phyloP scores from a whole-genome alignment of 129 eudicot species.

The Deinandra increscens region DNA sequence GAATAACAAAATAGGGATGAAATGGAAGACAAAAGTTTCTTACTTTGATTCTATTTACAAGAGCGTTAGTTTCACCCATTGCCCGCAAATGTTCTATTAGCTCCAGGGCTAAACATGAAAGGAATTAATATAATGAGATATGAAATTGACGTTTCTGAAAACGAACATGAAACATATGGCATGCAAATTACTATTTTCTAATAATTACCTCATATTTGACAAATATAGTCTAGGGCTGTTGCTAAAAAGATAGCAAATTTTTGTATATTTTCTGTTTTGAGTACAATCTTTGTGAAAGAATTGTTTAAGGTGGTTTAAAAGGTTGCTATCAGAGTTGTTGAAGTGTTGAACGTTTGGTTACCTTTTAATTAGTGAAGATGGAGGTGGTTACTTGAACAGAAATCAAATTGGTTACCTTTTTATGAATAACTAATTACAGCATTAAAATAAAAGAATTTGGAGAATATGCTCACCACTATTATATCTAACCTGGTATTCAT shows the following conservation, averaged over 20 bases:
- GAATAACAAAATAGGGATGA: neutral
- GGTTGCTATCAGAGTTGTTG: too few species aligned
- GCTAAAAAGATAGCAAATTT: neutral
- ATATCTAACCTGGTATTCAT: slow-evolving; percentile 90
- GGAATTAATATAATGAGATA: neutral
- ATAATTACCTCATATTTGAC: neutral
- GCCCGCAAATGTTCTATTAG: slow-evolving; percentile 90
- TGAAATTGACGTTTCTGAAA: neutral
- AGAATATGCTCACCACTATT: slow-evolving; percentile 62
- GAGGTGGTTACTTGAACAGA: neutral
- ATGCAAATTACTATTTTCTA: neutral
- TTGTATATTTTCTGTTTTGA: neutral
- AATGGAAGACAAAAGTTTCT: slow-evolving; percentile 1
- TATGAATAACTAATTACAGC: slow-evolving; percentile 7
- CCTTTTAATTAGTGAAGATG: neutral
- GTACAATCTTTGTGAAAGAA: neutral
- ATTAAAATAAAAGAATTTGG: neutral
- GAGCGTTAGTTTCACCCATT: slow-evolving; percentile 97
- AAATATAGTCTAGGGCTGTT: neutral
- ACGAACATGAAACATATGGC: neutral
- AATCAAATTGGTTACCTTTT: neutral
- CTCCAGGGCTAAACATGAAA: slow-evolving; percentile 70
- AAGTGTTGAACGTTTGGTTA: neutral
- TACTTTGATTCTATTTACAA: slow-evolving; percentile 72
- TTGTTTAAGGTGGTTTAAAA: too few species aligned